Percentiles rank a stretch among this genome's conserved stretches.
Evolutionary conservation across 2,329 filamentous ascomycete species (phyloP).

Genomic region (Verruconis gallopava): DNA sequence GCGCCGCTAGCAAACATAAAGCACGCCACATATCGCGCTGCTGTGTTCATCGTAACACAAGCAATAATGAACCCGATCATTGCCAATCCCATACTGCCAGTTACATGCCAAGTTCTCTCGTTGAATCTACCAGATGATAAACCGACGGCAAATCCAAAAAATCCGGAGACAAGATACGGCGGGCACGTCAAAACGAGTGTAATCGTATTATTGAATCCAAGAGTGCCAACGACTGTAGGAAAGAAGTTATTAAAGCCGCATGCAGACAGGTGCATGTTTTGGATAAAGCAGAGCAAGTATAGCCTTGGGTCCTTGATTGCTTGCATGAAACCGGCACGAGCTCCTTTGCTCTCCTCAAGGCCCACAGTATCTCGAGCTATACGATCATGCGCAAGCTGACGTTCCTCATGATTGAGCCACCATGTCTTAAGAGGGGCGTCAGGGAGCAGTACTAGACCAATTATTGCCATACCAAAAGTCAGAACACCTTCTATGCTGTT

Average conservation of each 20-base stretch:
- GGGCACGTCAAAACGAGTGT: conserved; percentile 38
- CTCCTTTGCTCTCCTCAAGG: neutral
- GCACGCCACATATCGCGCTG: conserved; percentile 19
- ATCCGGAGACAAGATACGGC: conserved; percentile 21
- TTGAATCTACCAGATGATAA: conserved; percentile 27
- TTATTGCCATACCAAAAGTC: conserved; percentile 18
- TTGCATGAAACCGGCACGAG: conserved; percentile 13
- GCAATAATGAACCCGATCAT: conserved; percentile 26
- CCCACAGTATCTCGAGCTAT: conserved; percentile 28
- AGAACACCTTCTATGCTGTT: conserved; percentile 15
- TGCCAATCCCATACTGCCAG: conserved; percentile 22
- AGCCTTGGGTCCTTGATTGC: conserved; percentile 38
- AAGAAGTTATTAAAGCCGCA: conserved; percentile 35
- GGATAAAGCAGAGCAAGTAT: conserved; percentile 42
- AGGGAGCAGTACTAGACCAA: conserved; percentile 28
- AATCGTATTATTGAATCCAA: conserved; percentile 36
- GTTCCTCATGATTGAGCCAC: conserved; percentile 30
- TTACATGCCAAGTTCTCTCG: conserved; percentile 29
- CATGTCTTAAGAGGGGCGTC: conserved; percentile 24
- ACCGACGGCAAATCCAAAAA: conserved; percentile 19
- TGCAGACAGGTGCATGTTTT: conserved; percentile 23
- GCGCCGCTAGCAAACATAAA: conserved; percentile 20
- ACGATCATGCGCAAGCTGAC: conserved; percentile 35
- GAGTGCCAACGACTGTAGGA: conserved; percentile 35
- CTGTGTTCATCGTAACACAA: conserved; percentile 21